Base-by-base conservation (phyloP, 768 basidiomycete species). In the Boletus coccyginus region DNA sequence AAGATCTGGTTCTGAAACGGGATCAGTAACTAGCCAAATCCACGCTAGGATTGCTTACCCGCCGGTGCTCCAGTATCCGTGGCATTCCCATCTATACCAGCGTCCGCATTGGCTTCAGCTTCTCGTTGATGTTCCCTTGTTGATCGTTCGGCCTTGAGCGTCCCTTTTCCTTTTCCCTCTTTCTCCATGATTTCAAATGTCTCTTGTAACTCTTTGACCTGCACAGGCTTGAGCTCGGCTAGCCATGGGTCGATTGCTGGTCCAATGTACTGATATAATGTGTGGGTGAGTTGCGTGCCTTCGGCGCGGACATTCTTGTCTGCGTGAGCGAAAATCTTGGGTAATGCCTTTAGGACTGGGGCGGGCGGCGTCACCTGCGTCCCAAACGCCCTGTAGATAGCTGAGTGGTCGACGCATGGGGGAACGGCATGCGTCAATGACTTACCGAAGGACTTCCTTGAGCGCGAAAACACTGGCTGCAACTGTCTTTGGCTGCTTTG, bases 221-320 rank as follows among this genome's bases (percentile, higher is more conserved):
- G 97, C 5, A 99, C 94, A 2, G 96, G 94, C 69, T 99, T 99
- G 58, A 99, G 80, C 57, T 98, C 95, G 21, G 82, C 76, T 21
- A 99, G 76, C 78, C 86, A 92, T 46, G 92, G 82, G 52, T 94
- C 87, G 57, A 99, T 88, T 1, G 85, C 86, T 50, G 84, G 65
- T 59, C 92, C 96, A 52, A 98, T 85, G 69, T 86, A 94, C 56
- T 90, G 87, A 76, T 98, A 96, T 8, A 98, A 73, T 0, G 76
- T 74, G 63, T 88, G 86, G 0, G 85, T 79, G 19, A 99, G 84
- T 31, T 80, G 77, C 0, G 84, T 84, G 35, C 96, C 97, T 74
- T 99, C 97, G 1, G 91, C 85, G 57, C 97, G 90, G 50, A 99
- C 97, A 29, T 84, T 88, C 75, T 98, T 98, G 73, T 99, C 97